Base-by-base conservation (phyloP, 164 flowering plant genomes). In the Vitis amurensis region DNA sequence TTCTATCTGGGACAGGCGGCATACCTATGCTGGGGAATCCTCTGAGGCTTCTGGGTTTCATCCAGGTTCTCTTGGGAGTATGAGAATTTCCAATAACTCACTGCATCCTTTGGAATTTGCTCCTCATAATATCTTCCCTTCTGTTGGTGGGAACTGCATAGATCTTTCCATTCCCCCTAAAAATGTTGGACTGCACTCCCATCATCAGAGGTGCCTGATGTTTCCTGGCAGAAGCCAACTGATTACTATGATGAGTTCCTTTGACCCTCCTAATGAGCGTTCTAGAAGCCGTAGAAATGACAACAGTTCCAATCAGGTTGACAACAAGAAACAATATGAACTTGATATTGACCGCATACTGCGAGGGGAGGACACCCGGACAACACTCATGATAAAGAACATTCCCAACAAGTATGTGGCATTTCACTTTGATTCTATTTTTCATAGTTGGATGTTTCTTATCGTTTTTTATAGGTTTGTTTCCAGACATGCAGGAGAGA, bases 1-100 rank as follows among this genome's bases (percentile, higher is more conserved):
- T 23, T 79, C 96, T 50, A 76, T 85, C 29, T 93, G 97, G 98
- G 97, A 93, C 23, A 84, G 89, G 72, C 82, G 76, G 23, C 86
- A 75, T 63, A 66, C 81, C 8, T 91, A 78, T 84, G 76, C 86
- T 11, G 88, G 85, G 70, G 97, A 87, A 60, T 84, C 89, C 29
- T 84, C 87, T 49, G 93, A 90, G 63, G 68, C 83, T 65, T 81
- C 92, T 68, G 81, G 75, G 67, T 85, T 94, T 59, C 92, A 85
- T 68, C 84, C 89, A 7, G 94, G 93, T 44, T 89, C 97, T 72
- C 81, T 89, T 55, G 95, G 97, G 74, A 89, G 72, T 70, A 66
- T 75, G 77, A 87, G 87, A 50, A 82, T 85, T 67, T 76, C 92
- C 48, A 83, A 85, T 47, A 80, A 72, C 78, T 79, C 89, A 31